Conservation (phyloP, 768 basidiomycete genomes). For the Panus rudis region DNA sequence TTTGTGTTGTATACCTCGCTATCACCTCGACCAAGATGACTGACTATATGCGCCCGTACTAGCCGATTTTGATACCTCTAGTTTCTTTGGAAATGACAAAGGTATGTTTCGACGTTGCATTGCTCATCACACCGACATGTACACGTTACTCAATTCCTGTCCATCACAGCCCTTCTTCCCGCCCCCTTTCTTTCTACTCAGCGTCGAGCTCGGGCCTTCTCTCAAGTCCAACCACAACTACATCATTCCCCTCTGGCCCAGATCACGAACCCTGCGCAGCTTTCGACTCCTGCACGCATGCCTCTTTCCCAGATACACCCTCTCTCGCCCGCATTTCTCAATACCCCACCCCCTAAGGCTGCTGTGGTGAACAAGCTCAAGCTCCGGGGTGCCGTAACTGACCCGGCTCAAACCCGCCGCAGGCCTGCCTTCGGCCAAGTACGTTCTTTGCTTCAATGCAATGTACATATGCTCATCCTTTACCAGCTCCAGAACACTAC, state of each 20-base stretch:
- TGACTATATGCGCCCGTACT: constrained; percentile 23
- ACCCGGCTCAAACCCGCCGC: constrained; percentile 51
- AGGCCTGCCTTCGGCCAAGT: constrained; percentile 35
- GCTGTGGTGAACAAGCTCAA: constrained; percentile 49
- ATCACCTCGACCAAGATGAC: no score
- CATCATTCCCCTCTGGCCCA: constrained; percentile 23
- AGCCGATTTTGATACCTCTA: constrained; percentile 42
- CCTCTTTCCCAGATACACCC: constrained; percentile 25
- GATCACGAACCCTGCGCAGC: constrained; percentile 19
- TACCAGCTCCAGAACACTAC: constrained; percentile 23
- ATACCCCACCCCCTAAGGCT: constrained; percentile 63
- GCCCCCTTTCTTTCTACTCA: constrained; percentile 50
- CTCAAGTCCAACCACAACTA: constrained; percentile 47
- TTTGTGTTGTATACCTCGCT: no score
- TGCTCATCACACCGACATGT: constrained; percentile 1
- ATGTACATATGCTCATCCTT: constrained; percentile 1
- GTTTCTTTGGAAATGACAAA: constrained; percentile 30
- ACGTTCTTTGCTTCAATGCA: constrained; percentile 11
- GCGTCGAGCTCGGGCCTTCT: constrained; percentile 44
- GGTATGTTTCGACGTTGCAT: constrained; percentile 8
- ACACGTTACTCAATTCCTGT: constrained; percentile 15
- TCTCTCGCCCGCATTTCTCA: constrained; percentile 32
- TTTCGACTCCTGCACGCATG: constrained; percentile 22
- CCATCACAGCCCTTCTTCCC: constrained; percentile 49
- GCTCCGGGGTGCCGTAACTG: constrained; percentile 65